Base-by-base conservation (phyloP, 75 land plant genomes). In the Sequoiadendron giganteum region DNA sequence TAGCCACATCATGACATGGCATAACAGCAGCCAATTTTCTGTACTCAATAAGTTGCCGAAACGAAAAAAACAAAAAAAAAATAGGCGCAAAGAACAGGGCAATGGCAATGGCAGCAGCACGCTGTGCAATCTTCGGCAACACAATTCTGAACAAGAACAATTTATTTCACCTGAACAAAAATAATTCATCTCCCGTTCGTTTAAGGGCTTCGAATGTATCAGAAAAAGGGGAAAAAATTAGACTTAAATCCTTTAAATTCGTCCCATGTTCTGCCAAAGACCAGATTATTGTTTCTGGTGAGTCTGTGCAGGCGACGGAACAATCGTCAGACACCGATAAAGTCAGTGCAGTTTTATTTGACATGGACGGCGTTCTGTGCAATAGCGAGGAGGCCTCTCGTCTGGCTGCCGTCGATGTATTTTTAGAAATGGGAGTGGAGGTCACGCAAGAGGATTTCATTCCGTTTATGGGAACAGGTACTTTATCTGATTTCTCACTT, bases 341-440 rank as follows among this genome's bases (percentile, higher is more conserved):
- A 89, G 99, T 98, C 10, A 95, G 95, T 36, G 99, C 97, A 1
- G 99, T 98, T 61, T 90, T 98, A 75, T 97, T 97, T 85, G 99
- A 98, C 87, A 98, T 98, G 99, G 99, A 98, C 82, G 99, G 99
- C 10, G 99, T 98, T 68, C 93, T 98, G 28, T 98, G 99, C 90
- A 96, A 98, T 88, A 97, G 99, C 85, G 99, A 98, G 84, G 93
- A 96, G 83, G 88, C 89, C 28, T 97, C 99, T 7, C 88, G 99
- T 61, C 75, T 88, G 88, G 96, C 99, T 9, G 99, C 91, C 13
- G 99, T 98, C n/a, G 97, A 94, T 28, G 68, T 96, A 19, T 98
- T 98, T 76, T 89, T 90, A 0, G 97, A 96, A 83, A 89, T 95
- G 92, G 99, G 99, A 28, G 92, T 95, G 16, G 56, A 90, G n/a